phyloP scores from a whole-genome alignment of 192 early-diverging fungal species.

The Gorgonomyces haynaldii region DNA sequence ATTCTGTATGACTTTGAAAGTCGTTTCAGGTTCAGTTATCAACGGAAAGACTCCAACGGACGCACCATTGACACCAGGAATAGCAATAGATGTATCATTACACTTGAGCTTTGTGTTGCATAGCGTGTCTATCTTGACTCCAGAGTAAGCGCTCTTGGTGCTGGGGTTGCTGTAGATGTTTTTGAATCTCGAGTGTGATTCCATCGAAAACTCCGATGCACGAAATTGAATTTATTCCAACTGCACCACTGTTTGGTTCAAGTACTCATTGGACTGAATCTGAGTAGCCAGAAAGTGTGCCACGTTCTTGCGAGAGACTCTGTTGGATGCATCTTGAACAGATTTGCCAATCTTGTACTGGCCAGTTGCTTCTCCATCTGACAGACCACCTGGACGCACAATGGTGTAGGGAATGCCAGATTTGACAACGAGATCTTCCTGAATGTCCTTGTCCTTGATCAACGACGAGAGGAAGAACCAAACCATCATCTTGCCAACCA shows the following conservation, averaged over 20 bases:
- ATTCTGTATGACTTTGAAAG: constrained; percentile 2
- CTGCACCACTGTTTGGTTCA: too few species aligned
- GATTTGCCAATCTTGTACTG: too few species aligned
- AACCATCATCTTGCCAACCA: background rate
- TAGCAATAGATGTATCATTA: constrained; percentile 8
- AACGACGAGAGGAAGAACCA: background rate
- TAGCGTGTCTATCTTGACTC: constrained; percentile 12
- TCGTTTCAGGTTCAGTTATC: background rate
- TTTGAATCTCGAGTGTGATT: constrained; percentile 17
- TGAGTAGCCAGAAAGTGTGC: too few species aligned
- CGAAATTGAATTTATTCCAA: too few species aligned
- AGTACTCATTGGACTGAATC: too few species aligned
- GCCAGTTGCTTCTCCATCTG: background rate
- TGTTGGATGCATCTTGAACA: too few species aligned
- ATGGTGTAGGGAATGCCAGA: background rate
- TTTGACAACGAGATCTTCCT: background rate
- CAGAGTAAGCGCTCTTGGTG: constrained; percentile 12
- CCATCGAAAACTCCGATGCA: too few species aligned
- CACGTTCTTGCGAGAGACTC: too few species aligned
- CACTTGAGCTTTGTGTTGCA: constrained; percentile 14
- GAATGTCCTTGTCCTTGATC: background rate
- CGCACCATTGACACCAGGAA: constrained; percentile 6
- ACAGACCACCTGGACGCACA: background rate
- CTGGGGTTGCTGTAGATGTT: constrained; percentile 5
- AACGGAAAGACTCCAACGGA: constrained; percentile 14